Percentiles rank a stretch among this genome's conserved stretches.
Evolutionary conservation across 2,329 filamentous ascomycete genomes (phyloP).

Genomic region (Aureobasidium lini): DNA sequence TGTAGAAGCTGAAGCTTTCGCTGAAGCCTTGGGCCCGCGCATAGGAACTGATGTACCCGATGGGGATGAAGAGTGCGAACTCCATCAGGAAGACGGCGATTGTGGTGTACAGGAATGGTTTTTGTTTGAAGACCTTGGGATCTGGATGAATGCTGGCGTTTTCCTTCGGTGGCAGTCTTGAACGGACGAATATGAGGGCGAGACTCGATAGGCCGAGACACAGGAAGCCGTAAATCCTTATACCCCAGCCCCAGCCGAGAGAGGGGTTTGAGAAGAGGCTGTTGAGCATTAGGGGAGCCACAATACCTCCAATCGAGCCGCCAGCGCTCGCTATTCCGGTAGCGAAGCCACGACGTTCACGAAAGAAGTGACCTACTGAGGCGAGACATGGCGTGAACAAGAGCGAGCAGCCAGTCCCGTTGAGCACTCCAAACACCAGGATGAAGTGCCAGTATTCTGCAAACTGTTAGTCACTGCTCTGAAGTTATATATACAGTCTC

Average conservation of each 20-base stretch:
- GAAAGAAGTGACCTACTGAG: slow-evolving; percentile 76
- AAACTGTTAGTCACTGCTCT: neutral
- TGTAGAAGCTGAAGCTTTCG: slow-evolving; percentile 58
- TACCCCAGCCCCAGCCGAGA: slow-evolving; percentile 39
- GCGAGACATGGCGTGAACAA: slow-evolving; percentile 77
- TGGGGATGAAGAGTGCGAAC: slow-evolving; percentile 52
- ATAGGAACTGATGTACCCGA: slow-evolving; percentile 74
- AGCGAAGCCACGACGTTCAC: slow-evolving; percentile 62
- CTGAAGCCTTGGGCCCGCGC: slow-evolving; percentile 53
- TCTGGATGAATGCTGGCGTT: slow-evolving; percentile 35
- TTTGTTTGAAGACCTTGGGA: slow-evolving; percentile 33
- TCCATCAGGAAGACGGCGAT: slow-evolving; percentile 39
- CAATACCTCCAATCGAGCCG: slow-evolving; percentile 37
- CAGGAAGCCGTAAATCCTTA: slow-evolving; percentile 37
- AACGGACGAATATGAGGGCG: slow-evolving; percentile 32
- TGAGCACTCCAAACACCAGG: slow-evolving; percentile 65
- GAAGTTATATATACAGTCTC: slow-evolving; percentile 11
- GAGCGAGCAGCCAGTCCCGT: slow-evolving; percentile 64
- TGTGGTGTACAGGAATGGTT: slow-evolving; percentile 33
- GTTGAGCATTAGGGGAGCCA: slow-evolving; percentile 38
- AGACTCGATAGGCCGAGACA: slow-evolving; percentile 32
- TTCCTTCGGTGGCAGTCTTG: slow-evolving; percentile 33
- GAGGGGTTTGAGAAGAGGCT: slow-evolving; percentile 27
- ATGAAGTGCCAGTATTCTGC: slow-evolving; percentile 73
- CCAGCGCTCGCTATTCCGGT: slow-evolving; percentile 75